A percentile compares a stretch with the other conserved stretches of the same genome.
Conservation (phyloP, 306 rosid genomes). For the Amphicarpaea edgeworthii region DNA sequence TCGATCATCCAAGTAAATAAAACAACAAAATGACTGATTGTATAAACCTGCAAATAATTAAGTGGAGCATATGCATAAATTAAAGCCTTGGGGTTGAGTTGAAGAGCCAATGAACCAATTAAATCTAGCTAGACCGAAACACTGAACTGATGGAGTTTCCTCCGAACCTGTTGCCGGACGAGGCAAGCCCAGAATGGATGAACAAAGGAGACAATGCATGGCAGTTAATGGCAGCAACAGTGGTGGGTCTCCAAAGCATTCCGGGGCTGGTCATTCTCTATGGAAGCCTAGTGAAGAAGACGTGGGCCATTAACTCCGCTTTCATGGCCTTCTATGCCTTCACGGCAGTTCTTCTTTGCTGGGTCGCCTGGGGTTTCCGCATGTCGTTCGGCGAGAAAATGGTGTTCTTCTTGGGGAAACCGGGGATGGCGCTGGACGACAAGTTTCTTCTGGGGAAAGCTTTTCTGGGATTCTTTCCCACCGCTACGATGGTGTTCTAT, state of each 20-base stretch:
- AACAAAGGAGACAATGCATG: constrained; percentile 67
- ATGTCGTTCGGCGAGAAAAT: constrained; percentile 59
- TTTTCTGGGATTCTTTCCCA: constrained; percentile 55
- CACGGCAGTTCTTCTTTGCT: constrained; percentile 51
- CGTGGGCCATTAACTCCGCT: constrained; percentile 65
- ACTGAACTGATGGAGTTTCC: constrained; percentile 22
- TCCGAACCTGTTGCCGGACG: constrained; percentile 36
- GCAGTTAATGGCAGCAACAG: constrained; percentile 58
- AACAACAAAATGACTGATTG: not conserved
- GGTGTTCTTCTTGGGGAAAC: constrained; percentile 53
- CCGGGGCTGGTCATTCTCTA: constrained; percentile 59
- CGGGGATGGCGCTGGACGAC: constrained; percentile 52
- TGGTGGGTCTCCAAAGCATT: constrained; percentile 64
- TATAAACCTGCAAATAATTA: not conserved
- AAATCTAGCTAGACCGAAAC: too few relatives aligned
- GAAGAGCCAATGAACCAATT: too few relatives aligned
- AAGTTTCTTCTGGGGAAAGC: constrained; percentile 53
- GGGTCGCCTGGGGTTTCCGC: constrained; percentile 59
- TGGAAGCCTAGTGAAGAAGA: constrained; percentile 53
- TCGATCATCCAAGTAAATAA: not conserved
- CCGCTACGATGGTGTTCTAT: constrained; percentile 58
- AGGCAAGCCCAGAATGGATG: constrained; percentile 58
- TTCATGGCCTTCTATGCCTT: constrained; percentile 66
- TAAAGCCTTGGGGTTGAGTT: not conserved
- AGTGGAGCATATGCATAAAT: too few relatives aligned